Evolutionary conservation across 2,329 filamentous ascomycete species (phyloP).

Genomic region (Fonsecaea monophora): DNA sequence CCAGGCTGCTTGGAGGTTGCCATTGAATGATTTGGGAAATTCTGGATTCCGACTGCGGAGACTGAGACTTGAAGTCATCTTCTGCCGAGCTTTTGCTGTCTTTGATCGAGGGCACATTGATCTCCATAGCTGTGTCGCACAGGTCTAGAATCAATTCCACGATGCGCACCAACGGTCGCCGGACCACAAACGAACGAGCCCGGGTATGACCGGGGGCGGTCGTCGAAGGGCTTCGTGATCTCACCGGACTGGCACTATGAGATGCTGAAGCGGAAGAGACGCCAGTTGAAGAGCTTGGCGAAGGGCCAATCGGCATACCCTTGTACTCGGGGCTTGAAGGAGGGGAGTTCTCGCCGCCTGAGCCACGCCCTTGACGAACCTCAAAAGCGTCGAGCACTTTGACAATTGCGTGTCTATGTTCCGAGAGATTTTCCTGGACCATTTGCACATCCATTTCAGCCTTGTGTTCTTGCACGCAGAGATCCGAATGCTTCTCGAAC

Average conservation of each 20-base stretch:
- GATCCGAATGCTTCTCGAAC: conserved; percentile 98
- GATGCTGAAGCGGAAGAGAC: conserved; percentile 71
- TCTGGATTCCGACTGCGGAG: conserved; percentile 91
- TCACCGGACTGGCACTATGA: conserved; percentile 64
- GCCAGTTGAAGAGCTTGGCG: conserved; percentile 71
- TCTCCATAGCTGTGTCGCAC: conserved; percentile 93
- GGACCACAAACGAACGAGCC: conserved; percentile 89
- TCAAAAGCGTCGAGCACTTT: conserved; percentile 93
- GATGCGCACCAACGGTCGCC: conserved; percentile 87
- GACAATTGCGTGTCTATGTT: conserved; percentile 93
- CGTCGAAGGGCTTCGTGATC: conserved; percentile 67
- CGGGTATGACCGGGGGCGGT: conserved; percentile 79
- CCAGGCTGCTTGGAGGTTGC: conserved; percentile 90
- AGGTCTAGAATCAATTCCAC: conserved; percentile 94
- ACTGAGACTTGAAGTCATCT: conserved; percentile 88
- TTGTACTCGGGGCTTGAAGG: conserved; percentile 76
- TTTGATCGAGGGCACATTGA: conserved; percentile 92
- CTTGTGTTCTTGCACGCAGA: conserved; percentile 93
- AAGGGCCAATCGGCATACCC: conserved; percentile 73
- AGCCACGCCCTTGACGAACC: conserved; percentile 71
- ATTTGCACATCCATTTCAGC: conserved; percentile 98
- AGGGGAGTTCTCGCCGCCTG: conserved; percentile 57
- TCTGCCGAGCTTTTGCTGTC: conserved; percentile 70
- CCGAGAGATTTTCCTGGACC: conserved; percentile 86
- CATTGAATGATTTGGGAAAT: conserved; percentile 95